Evolutionary conservation across 2,329 filamentous ascomycete species (phyloP), one percentile per base, ranked within the genome.

Genomic region (Zymoseptoria brevis): DNA sequence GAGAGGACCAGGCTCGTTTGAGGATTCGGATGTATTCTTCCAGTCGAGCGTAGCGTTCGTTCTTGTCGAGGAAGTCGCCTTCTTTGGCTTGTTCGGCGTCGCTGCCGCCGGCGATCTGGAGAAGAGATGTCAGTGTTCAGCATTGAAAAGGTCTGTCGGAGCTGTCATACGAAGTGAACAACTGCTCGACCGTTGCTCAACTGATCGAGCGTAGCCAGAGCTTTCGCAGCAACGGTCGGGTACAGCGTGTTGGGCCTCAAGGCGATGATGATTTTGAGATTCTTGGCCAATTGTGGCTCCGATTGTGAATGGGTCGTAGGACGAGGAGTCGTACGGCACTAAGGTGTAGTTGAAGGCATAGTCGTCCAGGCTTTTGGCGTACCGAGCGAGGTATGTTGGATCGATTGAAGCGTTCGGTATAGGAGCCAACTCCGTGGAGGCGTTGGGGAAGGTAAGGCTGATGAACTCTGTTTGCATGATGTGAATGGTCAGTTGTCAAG

Each of bases 21-120:
- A 85, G 75, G 65, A 86, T 86, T 61, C 75, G 75, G 73, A 86
- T 84, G 71, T 85, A 85, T 63, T 85, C 83, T 67, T 85, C 83
- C 5, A 83, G 73, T 0, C 83, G 79, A 8, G 67, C 80, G 63
- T 85, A 86, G 8, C 83, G 79, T 67, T 84, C 73, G 8, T 81
- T 77, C 66, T 86, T 86, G 68, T 66, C 75, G 1, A 84, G 66
- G 65, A 83, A 85, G 62, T 86, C 83, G 9, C 83, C 83, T 68
- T 85, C 83, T 24, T 75, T 76, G 0, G 81, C 82, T 69, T 86
- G 83, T 62, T 86, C 83, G 2, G 71, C 78, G 57, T 86, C 83
- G 58, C 77, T 83, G 53, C 83, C 83, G 26, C 83, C 83, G 0
- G 83, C 83, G 62, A 86, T 85, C 50, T 53, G 22, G 49, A 24